phyloP scores from a whole-genome alignment of 495 filamentous ascomycete genomes.

The Parathielavia hyrcaniae region DNA sequence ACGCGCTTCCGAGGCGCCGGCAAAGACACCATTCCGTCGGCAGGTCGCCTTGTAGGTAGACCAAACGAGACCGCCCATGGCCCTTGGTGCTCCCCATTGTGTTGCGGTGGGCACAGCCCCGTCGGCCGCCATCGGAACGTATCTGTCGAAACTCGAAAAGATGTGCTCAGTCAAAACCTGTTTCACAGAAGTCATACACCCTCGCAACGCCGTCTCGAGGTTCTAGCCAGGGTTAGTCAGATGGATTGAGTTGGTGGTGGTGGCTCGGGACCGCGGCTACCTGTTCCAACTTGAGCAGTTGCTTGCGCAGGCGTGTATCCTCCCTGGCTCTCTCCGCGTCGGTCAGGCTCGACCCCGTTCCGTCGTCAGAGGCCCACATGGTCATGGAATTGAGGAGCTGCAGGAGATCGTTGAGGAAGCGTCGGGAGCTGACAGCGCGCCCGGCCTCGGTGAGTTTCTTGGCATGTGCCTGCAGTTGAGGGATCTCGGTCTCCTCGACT shows the following conservation, averaged over 20 bases:
- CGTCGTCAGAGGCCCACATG: conserved; percentile 51
- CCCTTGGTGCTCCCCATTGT: conserved; percentile 46
- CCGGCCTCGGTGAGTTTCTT: conserved; percentile 51
- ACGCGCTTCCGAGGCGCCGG: conserved; percentile 31
- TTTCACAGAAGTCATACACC: conserved; percentile 34
- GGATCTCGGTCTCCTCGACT: conserved; percentile 46
- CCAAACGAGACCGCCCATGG: conserved; percentile 47
- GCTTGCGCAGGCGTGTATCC: conserved; percentile 36
- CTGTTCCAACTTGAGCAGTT: conserved; percentile 43
- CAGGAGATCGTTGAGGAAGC: conserved; percentile 45
- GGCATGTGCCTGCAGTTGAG: conserved; percentile 55
- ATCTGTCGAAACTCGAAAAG: conserved; percentile 38
- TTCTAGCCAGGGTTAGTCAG: conserved; percentile 17
- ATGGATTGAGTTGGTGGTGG: background rate
- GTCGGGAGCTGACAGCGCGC: conserved; percentile 24
- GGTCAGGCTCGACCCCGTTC: conserved; percentile 37
- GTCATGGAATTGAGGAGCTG: conserved; percentile 54
- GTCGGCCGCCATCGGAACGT: conserved; percentile 34
- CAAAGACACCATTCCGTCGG: conserved; percentile 39
- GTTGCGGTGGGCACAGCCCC: conserved; percentile 37
- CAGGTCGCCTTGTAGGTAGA: conserved; percentile 59
- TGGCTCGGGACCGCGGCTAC: conserved; percentile 25
- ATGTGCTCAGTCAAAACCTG: conserved; percentile 41
- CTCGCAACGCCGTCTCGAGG: conserved; percentile 33
- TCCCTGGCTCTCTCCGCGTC: conserved; percentile 40